Base-by-base conservation (phyloP, 345 rosid species). In the Microcos paniculata region DNA sequence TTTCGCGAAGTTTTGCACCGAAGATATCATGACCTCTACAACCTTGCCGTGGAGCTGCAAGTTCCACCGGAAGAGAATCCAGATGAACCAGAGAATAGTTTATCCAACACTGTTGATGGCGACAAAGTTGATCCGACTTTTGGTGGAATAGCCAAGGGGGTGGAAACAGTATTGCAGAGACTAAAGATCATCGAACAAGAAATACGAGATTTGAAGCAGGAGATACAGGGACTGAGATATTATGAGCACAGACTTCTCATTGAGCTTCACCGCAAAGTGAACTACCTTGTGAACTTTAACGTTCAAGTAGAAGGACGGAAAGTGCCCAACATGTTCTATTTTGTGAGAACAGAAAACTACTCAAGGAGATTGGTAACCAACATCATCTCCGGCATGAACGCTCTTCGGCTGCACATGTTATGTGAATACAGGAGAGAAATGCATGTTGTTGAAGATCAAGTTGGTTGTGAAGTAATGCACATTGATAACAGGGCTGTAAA, bases 131-230 rank as follows among this genome's bases (percentile, higher is more conserved):
- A 93, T 74, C 91, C 99, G 13, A 82, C 94, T 73, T 90, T 96
- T 24, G 86, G 89, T 35, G 98, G 98, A 71, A 90, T 93, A n/a
- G 97, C 98, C 14, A 93, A 86, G 80, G 99, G 98, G 2, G 89
- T 93, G 51, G 97, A 96, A 80, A 88, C 85, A 73, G 94, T 96
- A 33, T 83, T 93, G 84, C 92, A 91, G 83, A 87, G 97, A 77
- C 82, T 93, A 79, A 93, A 87, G 90, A 90, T 96, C 76, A 92
- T 96, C 35, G 99, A 92, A 80, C 97, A 93, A 78, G 99, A 93
- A 84, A 92, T 96, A 83, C 84, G 92, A 76, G 99, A 96, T 79
- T 43, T 96, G 82, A 96, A 93, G 85, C 96, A 92, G 74, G 98
- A 96, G 89, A 93, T 93, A 77, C 99, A 96, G 80, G 98, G 99